phyloP scores from a whole-genome alignment of 768 basidiomycete genomes.

The Boletus speciosus region DNA sequence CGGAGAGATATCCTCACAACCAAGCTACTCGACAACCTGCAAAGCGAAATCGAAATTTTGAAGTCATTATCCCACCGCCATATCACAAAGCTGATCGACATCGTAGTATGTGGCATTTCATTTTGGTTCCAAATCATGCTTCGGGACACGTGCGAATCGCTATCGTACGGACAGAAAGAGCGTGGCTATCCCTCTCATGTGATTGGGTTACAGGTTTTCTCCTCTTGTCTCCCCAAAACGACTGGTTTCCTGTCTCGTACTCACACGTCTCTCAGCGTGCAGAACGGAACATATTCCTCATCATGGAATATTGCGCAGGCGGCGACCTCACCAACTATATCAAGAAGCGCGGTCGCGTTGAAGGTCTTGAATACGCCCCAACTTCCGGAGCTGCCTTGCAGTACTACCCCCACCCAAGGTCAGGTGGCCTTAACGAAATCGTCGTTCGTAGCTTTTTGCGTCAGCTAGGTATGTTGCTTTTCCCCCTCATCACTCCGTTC shows the following conservation, averaged over 20 bases:
- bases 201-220: background rate
- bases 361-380: slow-evolving; percentile 81
- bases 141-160: background rate
- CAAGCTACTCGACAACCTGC: slow-evolving; percentile 96
- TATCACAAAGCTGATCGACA: slow-evolving; percentile 89
- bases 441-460: slow-evolving; percentile 90
- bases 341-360: slow-evolving; percentile 93
- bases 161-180: background rate
- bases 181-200: background rate
- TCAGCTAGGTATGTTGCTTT: slow-evolving; percentile 65
- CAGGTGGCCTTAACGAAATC: slow-evolving; percentile 86
- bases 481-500: background rate
- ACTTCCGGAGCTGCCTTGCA: slow-evolving; percentile 63
- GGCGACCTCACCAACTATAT: slow-evolving; percentile 96
- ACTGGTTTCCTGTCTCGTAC: background rate
- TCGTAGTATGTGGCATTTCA: slow-evolving; percentile 58
- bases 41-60: slow-evolving; percentile 95
- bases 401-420: slow-evolving; percentile 88
- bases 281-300: slow-evolving; percentile 81
- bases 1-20: slow-evolving; percentile 81
- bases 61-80: slow-evolving; percentile 91
- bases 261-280: slow-evolving; percentile 48
- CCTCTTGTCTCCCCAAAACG: background rate
- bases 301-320: slow-evolving; percentile 97
- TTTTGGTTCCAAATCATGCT: background rate